phyloP scores from a whole-genome alignment of 176 grass and related monocot genomes.

The Cymbopogon citratus region DNA sequence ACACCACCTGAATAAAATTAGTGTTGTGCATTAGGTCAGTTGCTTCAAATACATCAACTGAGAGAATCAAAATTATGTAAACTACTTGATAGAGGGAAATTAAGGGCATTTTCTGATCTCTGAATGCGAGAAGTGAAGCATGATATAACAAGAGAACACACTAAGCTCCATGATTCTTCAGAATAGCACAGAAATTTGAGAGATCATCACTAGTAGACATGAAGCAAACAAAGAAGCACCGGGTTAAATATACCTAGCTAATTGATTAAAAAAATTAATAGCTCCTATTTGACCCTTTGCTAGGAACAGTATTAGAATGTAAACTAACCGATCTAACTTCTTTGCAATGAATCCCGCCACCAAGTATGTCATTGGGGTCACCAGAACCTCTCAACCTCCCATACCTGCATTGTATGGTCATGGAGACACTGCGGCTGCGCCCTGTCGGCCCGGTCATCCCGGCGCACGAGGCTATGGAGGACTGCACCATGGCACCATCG shows the following conservation, averaged over 20 bases:
- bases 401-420: constrained; percentile 44
- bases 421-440: constrained; percentile 51
- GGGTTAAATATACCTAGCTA: background rate
- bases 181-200: background rate
- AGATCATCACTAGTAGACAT: background rate
- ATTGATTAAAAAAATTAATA: background rate
- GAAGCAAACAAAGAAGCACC: constrained; percentile 18
- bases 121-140: background rate
- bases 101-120: background rate
- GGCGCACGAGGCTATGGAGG: constrained; percentile 53
- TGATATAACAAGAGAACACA: background rate
- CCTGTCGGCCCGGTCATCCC: constrained; percentile 43
- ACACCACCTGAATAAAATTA: constrained; percentile 73
- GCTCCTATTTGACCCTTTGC: background rate
- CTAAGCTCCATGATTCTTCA: background rate
- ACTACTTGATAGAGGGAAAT: background rate
- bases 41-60: constrained; percentile 22
- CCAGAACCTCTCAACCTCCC: constrained; percentile 65
- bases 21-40: constrained; percentile 11
- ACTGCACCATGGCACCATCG: constrained; percentile 33
- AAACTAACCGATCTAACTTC: constrained; percentile 82
- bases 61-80: background rate
- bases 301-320: background rate
- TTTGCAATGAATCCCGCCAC: constrained; percentile 94
- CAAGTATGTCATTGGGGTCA: constrained; percentile 71